These are phyloP conservation scores for Vigna nakashimae DNA, from an alignment of 306 rosid species.

Conservation along the genomic window DNA sequence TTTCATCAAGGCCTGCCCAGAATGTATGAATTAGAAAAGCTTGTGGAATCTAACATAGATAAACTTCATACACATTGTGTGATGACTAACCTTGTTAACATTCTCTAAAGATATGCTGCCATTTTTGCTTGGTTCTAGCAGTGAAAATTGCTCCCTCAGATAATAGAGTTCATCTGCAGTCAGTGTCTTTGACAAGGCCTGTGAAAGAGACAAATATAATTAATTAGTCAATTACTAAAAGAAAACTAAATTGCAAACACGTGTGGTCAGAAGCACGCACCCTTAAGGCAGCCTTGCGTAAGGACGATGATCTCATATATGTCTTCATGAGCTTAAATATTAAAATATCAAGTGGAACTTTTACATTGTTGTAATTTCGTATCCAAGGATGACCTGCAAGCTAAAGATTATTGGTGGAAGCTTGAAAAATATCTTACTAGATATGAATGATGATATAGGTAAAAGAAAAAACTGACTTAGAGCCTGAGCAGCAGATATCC, in stretches of 20 bases:
- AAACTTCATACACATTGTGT: conserved; percentile 9
- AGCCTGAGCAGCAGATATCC: conserved; percentile 98
- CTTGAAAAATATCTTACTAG: conserved; percentile 35
- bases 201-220: conserved; percentile 46
- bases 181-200: conserved; percentile 96
- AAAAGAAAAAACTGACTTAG: conserved; percentile 64
- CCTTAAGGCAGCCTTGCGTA: conserved; percentile 99
- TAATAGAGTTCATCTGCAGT: conserved; percentile 88
- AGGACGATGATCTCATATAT: conserved; percentile 88
- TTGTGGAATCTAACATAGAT: conserved; percentile 24
- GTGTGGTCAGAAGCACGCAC: conserved; percentile 52
- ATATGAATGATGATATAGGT: conserved; percentile 32
- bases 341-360: conserved; percentile 85
- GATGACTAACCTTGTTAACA: conserved; percentile 62
- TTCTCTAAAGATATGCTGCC: conserved; percentile 82
- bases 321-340: conserved; percentile 85
- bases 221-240: conserved; percentile 9
- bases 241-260: conserved; percentile 4
- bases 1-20: conserved; percentile 77
- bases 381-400: conserved; percentile 98
- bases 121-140: conserved; percentile 86
- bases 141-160: conserved; percentile 84
- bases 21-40: conserved; percentile 37
- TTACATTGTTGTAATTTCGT: conserved; percentile 67
- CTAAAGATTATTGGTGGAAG: conserved; percentile 41